Evolutionary conservation across 495 filamentous ascomycete species (phyloP).

Genomic region (Filosporella fistucella): DNA sequence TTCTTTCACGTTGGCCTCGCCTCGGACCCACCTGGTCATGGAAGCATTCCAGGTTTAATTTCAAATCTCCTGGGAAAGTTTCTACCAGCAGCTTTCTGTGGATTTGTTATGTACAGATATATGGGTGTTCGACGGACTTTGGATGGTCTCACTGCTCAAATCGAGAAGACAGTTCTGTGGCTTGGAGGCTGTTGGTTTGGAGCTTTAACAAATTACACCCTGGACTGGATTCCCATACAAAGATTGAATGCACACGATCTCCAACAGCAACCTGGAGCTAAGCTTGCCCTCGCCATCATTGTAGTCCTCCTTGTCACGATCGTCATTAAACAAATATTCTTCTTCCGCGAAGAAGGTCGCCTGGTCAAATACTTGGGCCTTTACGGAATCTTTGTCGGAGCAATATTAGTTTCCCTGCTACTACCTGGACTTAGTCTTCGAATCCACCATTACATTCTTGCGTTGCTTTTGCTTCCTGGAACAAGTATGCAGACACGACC

Average conservation of each 20-base stretch:
- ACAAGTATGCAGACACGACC: conserved; percentile 80
- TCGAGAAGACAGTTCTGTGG: conserved; percentile 72
- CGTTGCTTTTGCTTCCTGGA: conserved; percentile 73
- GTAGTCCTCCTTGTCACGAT: conserved; percentile 56
- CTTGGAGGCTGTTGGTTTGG: conserved; percentile 74
- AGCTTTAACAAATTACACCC: conserved; percentile 76
- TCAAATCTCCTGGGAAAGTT: conserved; percentile 69
- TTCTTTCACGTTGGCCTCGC: conserved; percentile 78
- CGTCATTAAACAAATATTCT: conserved; percentile 64
- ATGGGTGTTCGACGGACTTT: conserved; percentile 50
- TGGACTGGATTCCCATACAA: conserved; percentile 78
- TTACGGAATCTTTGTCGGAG: conserved; percentile 55
- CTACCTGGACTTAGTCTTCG: conserved; percentile 81
- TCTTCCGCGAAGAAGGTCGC: conserved; percentile 67
- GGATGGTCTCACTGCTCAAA: conserved; percentile 53
- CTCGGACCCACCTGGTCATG: conserved; percentile 65
- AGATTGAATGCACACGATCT: conserved; percentile 75
- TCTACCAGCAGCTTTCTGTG: conserved; percentile 70
- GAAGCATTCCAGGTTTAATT: conserved; percentile 46
- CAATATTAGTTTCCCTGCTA: conserved; percentile 58
- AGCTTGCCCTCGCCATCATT: conserved; percentile 63
- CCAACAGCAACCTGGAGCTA: conserved; percentile 70
- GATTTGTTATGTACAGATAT: conserved; percentile 70
- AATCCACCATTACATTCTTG: conserved; percentile 94
- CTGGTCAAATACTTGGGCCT: conserved; percentile 67